Evolutionary conservation across 2,329 filamentous ascomycete species (phyloP), one percentile per base, ranked within the genome.

Genomic region (Alternaria brassicae): DNA sequence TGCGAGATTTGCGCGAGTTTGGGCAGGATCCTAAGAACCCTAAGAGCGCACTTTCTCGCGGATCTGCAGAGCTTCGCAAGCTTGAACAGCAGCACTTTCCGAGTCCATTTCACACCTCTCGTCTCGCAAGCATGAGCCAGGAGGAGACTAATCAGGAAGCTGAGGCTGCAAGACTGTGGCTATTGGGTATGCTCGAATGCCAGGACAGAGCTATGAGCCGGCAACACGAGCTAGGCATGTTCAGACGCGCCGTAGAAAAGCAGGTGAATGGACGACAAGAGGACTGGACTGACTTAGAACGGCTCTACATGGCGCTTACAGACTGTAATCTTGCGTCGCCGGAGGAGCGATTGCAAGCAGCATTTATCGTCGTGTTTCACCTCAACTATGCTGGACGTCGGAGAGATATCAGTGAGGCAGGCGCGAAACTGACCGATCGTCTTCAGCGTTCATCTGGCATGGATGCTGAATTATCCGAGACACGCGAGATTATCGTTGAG

Each of bases 241-340:
- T 72, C 15, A 62, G 54, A 19, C 51, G 36, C 4, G 63, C 60
- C 5, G 34, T 70, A 2, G 62, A 68, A 37, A 67, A 66, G 49
- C 57, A 65, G 9, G 30, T 49, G 9, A 19, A 25, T 12, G 57
- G 51, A 1, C 50, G 44, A 10, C 34, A 28, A 17, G 19, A 42
- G 3, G 12, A 44, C 2, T 65, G 48, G 62, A 44, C 50, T 1
- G 64, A 68, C 19, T 42, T 63, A 28, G 66, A 71, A 52, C 57
- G 36, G 10, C 30, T 71, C 3, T 71, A 66, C 42, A 65, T 70
- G 60, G 57, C 56, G 10, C 61, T 72, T 8, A 67, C 69, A 27
- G 44, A 65, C 17, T 17, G 21, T 10, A 23, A 59, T 2, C 34
- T 62, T 9, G 32, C 48, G 3, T 58, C 61, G 28, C 23, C 47